Evolutionary conservation across 805 yeast genomes (phyloP), one percentile per base, ranked within the genome.

Genomic region (Starmerella vitae): DNA sequence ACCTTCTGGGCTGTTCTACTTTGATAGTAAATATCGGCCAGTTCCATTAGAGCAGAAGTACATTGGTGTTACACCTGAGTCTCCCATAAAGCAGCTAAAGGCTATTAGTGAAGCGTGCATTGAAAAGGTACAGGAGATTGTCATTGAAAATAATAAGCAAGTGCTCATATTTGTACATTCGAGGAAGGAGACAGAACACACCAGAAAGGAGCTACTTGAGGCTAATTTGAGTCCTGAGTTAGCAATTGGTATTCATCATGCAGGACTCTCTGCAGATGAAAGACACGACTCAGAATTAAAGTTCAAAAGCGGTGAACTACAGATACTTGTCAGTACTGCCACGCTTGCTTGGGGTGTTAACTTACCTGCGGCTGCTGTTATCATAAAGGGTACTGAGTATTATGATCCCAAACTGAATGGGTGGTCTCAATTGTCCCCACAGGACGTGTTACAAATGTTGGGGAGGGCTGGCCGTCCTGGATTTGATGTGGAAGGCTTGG

Each of bases 261-360:
- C 99, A 0, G 99, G 99, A 51, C 76, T 91, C 85, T 63, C 81
- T 24, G 67, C 97, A 46, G 63, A 84, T 0, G 96, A 86, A 53
- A 71, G 99, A 54, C 83, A 83, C 51, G 54, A 81, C 32, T 77
- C 91, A 0, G 98, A 93, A 52, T 74, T 74, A 52, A 71, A 83
- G 76, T 91, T 91, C 56, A 64, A 74, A 26, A 63, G 67, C 22
- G 97, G 99, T 30, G 78, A 83, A 0, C 75, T 86, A 47, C 81
- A 77, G 45, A 96, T 91, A 0, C 63, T 91, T 15, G 81, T 93
- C 50, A 85, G 96, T 69, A 91, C 99, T 2, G 94, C 98, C 0
- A 91, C 99, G 0, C 70, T 91, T 44, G 99, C 99, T 0, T 91
- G 98, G 98, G 99, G 99, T 70, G 96, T 91, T 14, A 91, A 91